Evolutionary conservation across 169 alveolate species (phyloP).

Genomic region (Eimeria sp.): DNA sequence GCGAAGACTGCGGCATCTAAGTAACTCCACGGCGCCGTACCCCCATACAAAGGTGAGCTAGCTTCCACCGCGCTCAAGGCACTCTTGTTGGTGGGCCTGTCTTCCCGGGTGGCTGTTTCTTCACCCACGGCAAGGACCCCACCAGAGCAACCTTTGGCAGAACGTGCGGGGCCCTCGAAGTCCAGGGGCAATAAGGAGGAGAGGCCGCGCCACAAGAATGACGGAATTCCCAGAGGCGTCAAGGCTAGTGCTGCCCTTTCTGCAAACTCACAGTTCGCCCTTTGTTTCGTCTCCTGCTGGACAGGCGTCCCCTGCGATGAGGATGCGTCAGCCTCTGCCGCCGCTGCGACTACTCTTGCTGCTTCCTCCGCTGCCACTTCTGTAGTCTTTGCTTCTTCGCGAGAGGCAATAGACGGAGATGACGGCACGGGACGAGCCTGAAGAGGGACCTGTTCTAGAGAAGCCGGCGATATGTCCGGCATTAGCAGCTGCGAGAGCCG

Average conservation of each 20-base stretch:
- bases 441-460: neutral
- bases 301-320: neutral
- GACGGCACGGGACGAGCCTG: neutral
- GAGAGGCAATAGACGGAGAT: neutral
- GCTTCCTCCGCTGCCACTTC: neutral
- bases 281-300: neutral
- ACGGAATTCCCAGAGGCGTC: neutral
- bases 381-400: slow-evolving; percentile 1
- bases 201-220: neutral
- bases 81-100: neutral
- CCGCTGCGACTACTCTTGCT: neutral
- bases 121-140: neutral
- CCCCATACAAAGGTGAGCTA: neutral
- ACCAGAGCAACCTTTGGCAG: neutral
- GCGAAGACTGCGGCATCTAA: slow-evolving; percentile 48
- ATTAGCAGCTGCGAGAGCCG: neutral
- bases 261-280: neutral
- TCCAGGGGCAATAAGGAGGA: neutral
- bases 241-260: neutral
- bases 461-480: neutral
- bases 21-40: slow-evolving; percentile 18
- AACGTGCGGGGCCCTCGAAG: neutral
- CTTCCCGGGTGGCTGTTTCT: neutral
- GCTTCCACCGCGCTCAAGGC: slow-evolving; percentile 7
- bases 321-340: neutral